Evolutionary conservation across 768 basidiomycete genomes (phyloP), one percentile per base, ranked within the genome.

Genomic region (Pisolithus marmoratus): DNA sequence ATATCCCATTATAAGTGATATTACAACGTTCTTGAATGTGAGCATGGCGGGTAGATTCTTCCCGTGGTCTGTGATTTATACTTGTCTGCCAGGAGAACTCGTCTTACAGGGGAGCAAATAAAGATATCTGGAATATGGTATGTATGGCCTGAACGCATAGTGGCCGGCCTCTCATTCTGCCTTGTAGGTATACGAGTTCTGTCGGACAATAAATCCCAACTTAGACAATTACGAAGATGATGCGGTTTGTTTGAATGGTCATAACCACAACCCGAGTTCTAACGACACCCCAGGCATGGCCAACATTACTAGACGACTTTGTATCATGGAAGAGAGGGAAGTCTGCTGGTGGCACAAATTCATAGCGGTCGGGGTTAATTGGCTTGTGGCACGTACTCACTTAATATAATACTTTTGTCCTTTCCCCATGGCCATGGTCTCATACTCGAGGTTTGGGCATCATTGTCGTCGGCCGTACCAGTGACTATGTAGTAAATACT

Each of bases 61-160:
- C 29, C 34, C 5, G 26, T 37, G 27, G 27, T 27, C 20, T 11
- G 44, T 38, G 8, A 46, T 23, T 8, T 14, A 36, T 11, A 36
- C 12, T 20, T 20, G 27, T 23, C 38, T 38, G 50, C 49, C 51
- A 74, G 70, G 70, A 80, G 47, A 73, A 67, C 54, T 79, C 76
- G 7, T 75, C 71, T 4, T 90, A 88, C 69, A 90, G 84, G 61
- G 86, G 84, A 0, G 81, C 83, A 14, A 92, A 90, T 66, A 88
- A 88, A 61, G 90, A 94, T 68, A 69, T 91, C 8, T 94, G 90
- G 90, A 79, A 68, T 51, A 92, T 92, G 90, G 89, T 87, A 54
- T 14, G 75, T 70, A 29, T 31, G 23, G 23, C 51, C 36, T 17
- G 11, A 27, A 23, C 11, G 41, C 22, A 12, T 20, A 3, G 17